These are phyloP conservation scores for Pelargonium fulgidum DNA, from an alignment of 441 rosid species.

Conservation along the genomic window DNA sequence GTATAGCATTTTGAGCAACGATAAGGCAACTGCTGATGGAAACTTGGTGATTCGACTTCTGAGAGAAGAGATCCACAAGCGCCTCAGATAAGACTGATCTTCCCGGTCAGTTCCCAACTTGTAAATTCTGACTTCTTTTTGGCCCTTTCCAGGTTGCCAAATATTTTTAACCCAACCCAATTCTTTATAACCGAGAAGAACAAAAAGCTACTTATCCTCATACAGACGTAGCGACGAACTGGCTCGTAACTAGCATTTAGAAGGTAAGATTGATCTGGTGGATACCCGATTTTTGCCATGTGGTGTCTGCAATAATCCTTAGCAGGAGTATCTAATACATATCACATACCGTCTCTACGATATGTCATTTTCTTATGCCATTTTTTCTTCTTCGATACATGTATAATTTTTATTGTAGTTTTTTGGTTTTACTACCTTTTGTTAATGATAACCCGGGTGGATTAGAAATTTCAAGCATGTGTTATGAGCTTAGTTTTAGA, in stretches of 20 bases:
- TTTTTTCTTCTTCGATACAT: no score
- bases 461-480: no score
- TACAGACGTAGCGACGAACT: not conserved
- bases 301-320: slow-evolving; percentile 4
- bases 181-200: not conserved
- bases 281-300: slow-evolving; percentile 6
- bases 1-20: slow-evolving; percentile 35
- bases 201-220: not conserved
- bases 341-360: no score
- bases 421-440: no score
- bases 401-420: no score
- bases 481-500: no score
- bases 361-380: no score
- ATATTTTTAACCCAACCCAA: not conserved
- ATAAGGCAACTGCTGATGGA: slow-evolving; percentile 31
- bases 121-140: slow-evolving; percentile 5
- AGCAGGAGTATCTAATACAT: no score
- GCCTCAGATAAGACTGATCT: slow-evolving; percentile 28
- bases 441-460: no score
- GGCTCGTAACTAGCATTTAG: not conserved
- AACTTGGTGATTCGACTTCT: slow-evolving; percentile 44
- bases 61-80: slow-evolving; percentile 54
- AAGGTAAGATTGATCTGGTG: not conserved
- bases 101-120: slow-evolving; percentile 6
- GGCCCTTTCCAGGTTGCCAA: not conserved